Evolutionary conservation across 78 protist genomes (phyloP).

Genomic region (Dictyostelium citrinum): DNA sequence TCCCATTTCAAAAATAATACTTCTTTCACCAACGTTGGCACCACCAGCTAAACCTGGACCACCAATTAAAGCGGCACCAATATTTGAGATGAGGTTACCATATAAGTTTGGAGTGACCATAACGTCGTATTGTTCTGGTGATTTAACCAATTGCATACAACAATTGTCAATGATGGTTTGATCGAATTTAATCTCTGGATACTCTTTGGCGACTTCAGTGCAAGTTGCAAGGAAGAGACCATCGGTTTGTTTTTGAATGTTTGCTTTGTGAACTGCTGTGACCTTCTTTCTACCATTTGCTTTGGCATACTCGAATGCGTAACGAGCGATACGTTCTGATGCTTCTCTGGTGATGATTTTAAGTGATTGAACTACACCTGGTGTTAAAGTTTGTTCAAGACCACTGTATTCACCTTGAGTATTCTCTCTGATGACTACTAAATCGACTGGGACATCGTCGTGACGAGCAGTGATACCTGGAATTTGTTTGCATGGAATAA

Average conservation of each 20-base stretch:
- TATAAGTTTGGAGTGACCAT: conserved; percentile 92
- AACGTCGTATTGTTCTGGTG: conserved; percentile 92
- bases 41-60: conserved; percentile 93
- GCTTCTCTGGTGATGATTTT: conserved; percentile 85
- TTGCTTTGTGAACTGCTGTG: conserved; percentile 92
- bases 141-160: conserved; percentile 89
- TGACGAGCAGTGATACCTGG: conserved; percentile 78
- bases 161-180: conserved; percentile 88
- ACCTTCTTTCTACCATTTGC: conserved; percentile 84
- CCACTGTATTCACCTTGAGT: conserved; percentile 90
- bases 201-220: conserved; percentile 78
- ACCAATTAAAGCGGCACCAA: conserved; percentile 93
- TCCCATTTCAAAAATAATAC: conserved; percentile 89
- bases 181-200: conserved; percentile 84
- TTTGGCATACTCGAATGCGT: conserved; percentile 89
- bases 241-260: conserved; percentile 86
- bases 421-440: conserved; percentile 91
- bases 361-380: conserved; percentile 86
- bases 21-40: conserved; percentile 85
- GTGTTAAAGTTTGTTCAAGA: conserved; percentile 54
- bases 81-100: conserved; percentile 91
- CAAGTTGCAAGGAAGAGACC: conserved; percentile 82
- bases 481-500: conserved; percentile 80
- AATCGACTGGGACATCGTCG: conserved; percentile 66
- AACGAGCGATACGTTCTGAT: conserved; percentile 87